These are phyloP conservation scores for Microascus cirrosus DNA, from an alignment of 2,329 filamentous ascomycete genomes.

Conservation along the genomic window DNA sequence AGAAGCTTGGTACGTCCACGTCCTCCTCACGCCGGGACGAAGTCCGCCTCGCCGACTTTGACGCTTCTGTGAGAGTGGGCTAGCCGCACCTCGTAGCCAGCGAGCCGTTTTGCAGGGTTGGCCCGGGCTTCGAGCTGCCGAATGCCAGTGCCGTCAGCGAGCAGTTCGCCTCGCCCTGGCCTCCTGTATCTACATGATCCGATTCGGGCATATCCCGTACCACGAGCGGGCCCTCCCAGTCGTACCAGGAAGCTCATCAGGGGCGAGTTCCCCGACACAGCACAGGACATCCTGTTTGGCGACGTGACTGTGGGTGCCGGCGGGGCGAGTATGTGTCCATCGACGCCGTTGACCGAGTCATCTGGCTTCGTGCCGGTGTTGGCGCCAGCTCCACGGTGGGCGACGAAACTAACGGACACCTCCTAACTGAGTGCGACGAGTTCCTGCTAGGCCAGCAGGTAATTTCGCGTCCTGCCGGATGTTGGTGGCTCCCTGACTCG, in stretches of 20 bases:
- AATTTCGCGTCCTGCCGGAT: too few relatives aligned
- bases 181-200: background rate
- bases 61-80: too few relatives aligned
- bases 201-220: background rate
- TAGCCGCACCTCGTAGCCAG: too few relatives aligned
- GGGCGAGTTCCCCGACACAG: background rate
- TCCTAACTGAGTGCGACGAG: background rate
- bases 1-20: background rate
- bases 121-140: too few relatives aligned
- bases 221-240: background rate
- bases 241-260: background rate
- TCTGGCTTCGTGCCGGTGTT: background rate
- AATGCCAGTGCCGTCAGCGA: background rate
- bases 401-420: background rate
- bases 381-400: background rate
- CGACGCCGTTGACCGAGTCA: background rate
- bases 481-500: too few relatives aligned
- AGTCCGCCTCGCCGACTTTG: too few relatives aligned
- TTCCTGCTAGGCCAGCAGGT: background rate
- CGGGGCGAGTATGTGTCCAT: background rate
- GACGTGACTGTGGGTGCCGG: background rate
- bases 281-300: background rate
- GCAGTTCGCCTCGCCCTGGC: background rate
- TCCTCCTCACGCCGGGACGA: too few relatives aligned
- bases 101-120: too few relatives aligned